A percentile compares a stretch with the other conserved stretches of the same genome.
Conservation (phyloP, 2,329 filamentous ascomycete species). For the Fusarium vanettenii region DNA sequence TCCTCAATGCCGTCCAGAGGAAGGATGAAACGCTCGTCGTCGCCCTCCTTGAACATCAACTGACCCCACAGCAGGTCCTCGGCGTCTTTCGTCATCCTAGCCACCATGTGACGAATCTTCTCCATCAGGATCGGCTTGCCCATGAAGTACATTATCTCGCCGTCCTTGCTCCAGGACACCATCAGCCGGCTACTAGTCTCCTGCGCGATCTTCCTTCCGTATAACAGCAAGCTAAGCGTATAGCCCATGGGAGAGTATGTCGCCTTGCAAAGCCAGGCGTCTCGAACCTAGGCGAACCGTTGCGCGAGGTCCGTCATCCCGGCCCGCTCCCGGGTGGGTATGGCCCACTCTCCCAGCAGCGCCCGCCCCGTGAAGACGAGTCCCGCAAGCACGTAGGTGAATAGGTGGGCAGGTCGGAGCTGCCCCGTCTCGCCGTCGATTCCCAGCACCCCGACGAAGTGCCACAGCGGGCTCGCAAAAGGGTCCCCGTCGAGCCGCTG, state of each 20-base stretch:
- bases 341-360: not conserved
- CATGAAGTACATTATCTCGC: slow-evolving; percentile 2
- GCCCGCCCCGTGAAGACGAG: not conserved
- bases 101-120: too few relatives aligned
- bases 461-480: too few relatives aligned
- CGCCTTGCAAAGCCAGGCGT: not conserved
- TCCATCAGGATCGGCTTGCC: too few relatives aligned
- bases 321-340: not conserved
- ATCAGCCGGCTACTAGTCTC: not conserved
- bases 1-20: not conserved
- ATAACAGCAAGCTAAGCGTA: slow-evolving; percentile 1
- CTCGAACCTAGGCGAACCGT: not conserved
- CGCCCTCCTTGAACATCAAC: slow-evolving; percentile 3
- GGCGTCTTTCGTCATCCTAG: not conserved
- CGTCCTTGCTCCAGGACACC: not conserved
- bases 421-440: not conserved
- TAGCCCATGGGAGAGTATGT: slow-evolving; percentile 3
- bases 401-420: not conserved
- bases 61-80: not conserved
- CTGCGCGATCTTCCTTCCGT: not conserved
- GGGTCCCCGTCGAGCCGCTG: not conserved
- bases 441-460: not conserved
- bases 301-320: not conserved
- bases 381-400: not conserved
- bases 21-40: not conserved